Percentiles rank a stretch among this genome's conserved stretches.
Evolutionary conservation across 352 stramenopile species (phyloP).

Genomic region (Phytophthora tubulina): DNA sequence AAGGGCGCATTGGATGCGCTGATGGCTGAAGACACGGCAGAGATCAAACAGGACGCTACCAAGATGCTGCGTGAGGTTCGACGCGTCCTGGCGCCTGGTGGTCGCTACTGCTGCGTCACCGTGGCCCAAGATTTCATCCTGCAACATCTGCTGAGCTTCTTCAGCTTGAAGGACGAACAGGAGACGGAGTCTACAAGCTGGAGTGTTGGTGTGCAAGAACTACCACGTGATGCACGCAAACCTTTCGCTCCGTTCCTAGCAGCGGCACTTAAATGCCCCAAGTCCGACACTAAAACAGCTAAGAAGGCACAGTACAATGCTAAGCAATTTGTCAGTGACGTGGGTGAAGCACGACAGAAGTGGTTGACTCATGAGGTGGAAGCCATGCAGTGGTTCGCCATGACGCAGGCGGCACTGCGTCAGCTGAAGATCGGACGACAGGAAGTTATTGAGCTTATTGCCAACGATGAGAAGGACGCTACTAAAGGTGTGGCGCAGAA

Average conservation of each 20-base stretch:
- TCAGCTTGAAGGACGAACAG: slow-evolving; percentile 32
- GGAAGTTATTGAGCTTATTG: slow-evolving; percentile 67
- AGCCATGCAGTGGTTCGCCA: slow-evolving; percentile 68
- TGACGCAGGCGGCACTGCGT: slow-evolving; percentile 59
- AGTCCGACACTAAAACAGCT: slow-evolving; percentile 25
- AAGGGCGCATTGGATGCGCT: slow-evolving; percentile 86
- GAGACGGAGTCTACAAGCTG: slow-evolving; percentile 23
- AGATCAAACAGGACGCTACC: slow-evolving; percentile 52
- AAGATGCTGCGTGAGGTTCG: slow-evolving; percentile 78
- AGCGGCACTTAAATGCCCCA: slow-evolving; percentile 49
- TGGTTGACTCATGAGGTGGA: slow-evolving; percentile 70
- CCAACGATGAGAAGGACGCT: slow-evolving; percentile 46
- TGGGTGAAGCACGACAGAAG: slow-evolving; percentile 41
- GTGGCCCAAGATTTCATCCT: slow-evolving; percentile 87
- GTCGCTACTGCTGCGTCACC: slow-evolving; percentile 81
- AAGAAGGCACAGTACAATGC: slow-evolving; percentile 53
- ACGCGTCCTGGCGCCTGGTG: slow-evolving; percentile 63
- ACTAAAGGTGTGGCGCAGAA: slow-evolving; percentile 13
- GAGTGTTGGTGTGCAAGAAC: slow-evolving; percentile 52
- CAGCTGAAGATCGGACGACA: slow-evolving; percentile 63
- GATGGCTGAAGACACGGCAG: slow-evolving; percentile 59
- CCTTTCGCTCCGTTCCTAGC: slow-evolving; percentile 67
- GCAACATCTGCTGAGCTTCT: slow-evolving; percentile 62
- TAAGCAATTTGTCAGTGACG: slow-evolving; percentile 50
- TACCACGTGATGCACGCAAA: slow-evolving; percentile 53